Percentiles rank a stretch among this genome's conserved stretches.
phyloP scores from a whole-genome alignment of 2,329 filamentous ascomycete genomes.

The Hypocrella siamensis region DNA sequence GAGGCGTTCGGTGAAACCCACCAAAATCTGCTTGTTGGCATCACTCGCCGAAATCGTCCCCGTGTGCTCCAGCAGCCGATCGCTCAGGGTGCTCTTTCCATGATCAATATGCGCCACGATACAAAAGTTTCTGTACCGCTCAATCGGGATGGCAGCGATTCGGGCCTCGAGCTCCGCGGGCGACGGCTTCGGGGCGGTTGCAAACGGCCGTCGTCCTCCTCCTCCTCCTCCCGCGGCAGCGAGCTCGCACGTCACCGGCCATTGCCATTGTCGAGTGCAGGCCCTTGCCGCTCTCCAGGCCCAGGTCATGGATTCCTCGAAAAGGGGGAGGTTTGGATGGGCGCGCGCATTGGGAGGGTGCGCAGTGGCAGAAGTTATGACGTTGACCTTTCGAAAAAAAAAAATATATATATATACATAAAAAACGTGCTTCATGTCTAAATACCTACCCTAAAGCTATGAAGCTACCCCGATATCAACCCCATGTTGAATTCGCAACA shows the following conservation, averaged over 20 bases:
- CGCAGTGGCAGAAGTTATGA: too few species aligned
- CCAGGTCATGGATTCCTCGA: conserved; percentile 19
- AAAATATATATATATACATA: too few species aligned
- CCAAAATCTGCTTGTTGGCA: conserved; percentile 80
- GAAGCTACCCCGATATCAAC: too few species aligned
- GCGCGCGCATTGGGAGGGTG: too few species aligned
- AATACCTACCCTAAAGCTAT: too few species aligned
- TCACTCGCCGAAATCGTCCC: conserved; percentile 75
- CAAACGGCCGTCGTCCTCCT: too few species aligned
- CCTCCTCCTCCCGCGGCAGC: too few species aligned
- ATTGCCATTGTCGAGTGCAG: conserved; percentile 19
- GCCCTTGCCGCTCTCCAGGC: conserved; percentile 20
- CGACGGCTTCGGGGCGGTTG: conserved; percentile 12
- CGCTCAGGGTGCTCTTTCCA: conserved; percentile 91
- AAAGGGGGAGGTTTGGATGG: conserved; percentile 3
- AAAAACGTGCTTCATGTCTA: too few species aligned
- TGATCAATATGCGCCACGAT: conserved; percentile 98
- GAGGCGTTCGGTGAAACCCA: conserved; percentile 8
- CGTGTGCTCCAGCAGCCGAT: conserved; percentile 82
- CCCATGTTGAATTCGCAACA: too few species aligned
- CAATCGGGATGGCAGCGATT: conserved; percentile 62
- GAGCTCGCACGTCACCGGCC: conserved; percentile 4
- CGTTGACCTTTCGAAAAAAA: too few species aligned
- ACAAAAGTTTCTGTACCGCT: conserved; percentile 85
- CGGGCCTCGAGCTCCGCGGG: conserved; percentile 24